A percentile compares a stretch with the other conserved stretches of the same genome.
Evolutionary conservation across 495 filamentous ascomycete species (phyloP).

Genomic region (Margaritispora aquatica): DNA sequence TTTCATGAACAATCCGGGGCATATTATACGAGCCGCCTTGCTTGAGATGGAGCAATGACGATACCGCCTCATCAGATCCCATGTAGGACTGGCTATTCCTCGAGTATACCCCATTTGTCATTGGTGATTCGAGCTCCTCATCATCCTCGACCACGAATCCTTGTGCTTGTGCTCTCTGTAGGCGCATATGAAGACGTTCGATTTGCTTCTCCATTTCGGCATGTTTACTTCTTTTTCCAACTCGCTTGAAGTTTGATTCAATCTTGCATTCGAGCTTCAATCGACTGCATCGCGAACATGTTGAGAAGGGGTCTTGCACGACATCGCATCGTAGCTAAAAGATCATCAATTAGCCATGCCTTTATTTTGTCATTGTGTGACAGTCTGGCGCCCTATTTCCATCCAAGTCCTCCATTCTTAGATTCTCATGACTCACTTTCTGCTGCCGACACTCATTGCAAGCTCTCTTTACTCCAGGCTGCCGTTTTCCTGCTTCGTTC

Average conservation of each 20-base stretch:
- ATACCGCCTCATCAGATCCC: conserved; percentile 80
- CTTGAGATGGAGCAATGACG: conserved; percentile 71
- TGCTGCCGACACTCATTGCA: conserved; percentile 96
- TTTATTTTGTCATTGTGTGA: conserved; percentile 6
- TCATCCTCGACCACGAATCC: conserved; percentile 45
- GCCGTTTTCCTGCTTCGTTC: conserved; percentile 53
- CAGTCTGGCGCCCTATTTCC: conserved; percentile 3
- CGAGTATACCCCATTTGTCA: conserved; percentile 48
- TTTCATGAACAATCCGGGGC: conserved; percentile 43
- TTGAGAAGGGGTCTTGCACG: conserved; percentile 72
- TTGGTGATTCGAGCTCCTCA: conserved; percentile 49
- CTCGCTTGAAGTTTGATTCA: conserved; percentile 87
- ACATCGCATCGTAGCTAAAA: conserved; percentile 83
- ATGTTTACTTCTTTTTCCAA: conserved; percentile 85
- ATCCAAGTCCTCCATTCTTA: conserved; percentile 4
- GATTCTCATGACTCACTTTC: conserved; percentile 54
- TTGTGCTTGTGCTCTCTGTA: conserved; percentile 41
- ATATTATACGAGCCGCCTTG: conserved; percentile 45
- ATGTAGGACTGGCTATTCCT: conserved; percentile 57
- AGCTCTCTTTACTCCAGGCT: conserved; percentile 75
- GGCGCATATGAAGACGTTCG: conserved; percentile 43
- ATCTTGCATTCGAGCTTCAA: conserved; percentile 86
- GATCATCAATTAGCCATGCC: conserved; percentile 1
- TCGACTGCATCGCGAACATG: conserved; percentile 79
- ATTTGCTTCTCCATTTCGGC: conserved; percentile 91